Evolutionary conservation across 768 basidiomycete species (phyloP).

Genomic region (Lentinula detonsa): DNA sequence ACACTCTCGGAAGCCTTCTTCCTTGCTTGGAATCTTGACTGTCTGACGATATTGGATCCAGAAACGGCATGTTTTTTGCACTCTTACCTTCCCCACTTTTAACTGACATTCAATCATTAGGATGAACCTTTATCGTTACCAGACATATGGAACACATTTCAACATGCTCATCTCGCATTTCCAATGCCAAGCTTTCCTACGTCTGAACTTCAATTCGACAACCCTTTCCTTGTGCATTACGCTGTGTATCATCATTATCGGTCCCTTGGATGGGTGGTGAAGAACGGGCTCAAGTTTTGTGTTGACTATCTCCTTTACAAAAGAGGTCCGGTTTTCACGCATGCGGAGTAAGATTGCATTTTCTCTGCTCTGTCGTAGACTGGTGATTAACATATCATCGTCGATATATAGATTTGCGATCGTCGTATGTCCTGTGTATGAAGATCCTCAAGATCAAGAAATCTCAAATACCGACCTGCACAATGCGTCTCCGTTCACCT

Average conservation of each 20-base stretch:
- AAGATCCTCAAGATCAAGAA: conserved; percentile 68
- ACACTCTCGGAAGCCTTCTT: conserved; percentile 89
- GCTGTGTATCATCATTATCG: conserved; percentile 92
- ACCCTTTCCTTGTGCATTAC: conserved; percentile 89
- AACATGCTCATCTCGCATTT: conserved; percentile 43
- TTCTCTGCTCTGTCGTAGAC: not conserved
- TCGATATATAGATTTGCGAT: conserved; percentile 67
- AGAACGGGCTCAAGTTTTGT: conserved; percentile 95
- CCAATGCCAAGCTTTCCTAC: conserved; percentile 24
- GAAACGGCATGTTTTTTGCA: conserved; percentile 44
- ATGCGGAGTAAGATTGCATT: conserved; percentile 73
- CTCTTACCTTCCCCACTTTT: conserved; percentile 2
- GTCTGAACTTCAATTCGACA: conserved; percentile 59
- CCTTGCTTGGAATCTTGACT: conserved; percentile 77
- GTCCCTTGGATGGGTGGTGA: conserved; percentile 95
- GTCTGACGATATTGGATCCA: conserved; percentile 64
- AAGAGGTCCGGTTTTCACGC: conserved; percentile 88
- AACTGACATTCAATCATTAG: conserved; percentile 24
- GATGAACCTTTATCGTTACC: conserved; percentile 46
- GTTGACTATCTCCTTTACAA: conserved; percentile 94
- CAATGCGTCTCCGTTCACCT: conserved; percentile 70
- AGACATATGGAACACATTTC: conserved; percentile 64
- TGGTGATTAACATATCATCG: not conserved
- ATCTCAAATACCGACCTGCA: conserved; percentile 59
- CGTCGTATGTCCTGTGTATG: conserved; percentile 87